A percentile compares a stretch with the other conserved stretches of the same genome.
Evolutionary conservation across 1,139 yeast genomes (phyloP).

Genomic region (Arxiozyma heterogenica): DNA sequence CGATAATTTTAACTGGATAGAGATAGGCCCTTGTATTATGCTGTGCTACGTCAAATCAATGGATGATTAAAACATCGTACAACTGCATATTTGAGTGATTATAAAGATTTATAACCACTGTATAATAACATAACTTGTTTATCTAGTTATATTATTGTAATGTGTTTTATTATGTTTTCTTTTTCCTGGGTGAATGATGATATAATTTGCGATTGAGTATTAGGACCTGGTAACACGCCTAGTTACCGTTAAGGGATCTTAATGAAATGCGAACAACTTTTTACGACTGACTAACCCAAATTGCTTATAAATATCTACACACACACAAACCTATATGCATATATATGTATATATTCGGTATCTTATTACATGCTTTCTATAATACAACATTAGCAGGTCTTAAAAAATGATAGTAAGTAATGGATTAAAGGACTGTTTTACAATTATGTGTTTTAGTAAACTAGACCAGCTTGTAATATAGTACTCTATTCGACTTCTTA

Average conservation of each 20-base stretch:
- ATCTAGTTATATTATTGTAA: background rate
- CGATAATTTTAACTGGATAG: too few relatives aligned
- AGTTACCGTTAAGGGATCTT: constrained; percentile 34
- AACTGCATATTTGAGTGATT: background rate
- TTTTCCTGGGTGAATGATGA: constrained; percentile 34
- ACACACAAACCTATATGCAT: too few relatives aligned
- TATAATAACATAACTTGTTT: background rate
- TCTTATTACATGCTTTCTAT: background rate
- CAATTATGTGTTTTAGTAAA: too few relatives aligned
- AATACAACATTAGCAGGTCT: background rate
- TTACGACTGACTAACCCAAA: constrained; percentile 17
- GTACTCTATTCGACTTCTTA: too few relatives aligned
- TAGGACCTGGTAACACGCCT: constrained; percentile 38
- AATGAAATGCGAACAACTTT: constrained; percentile 35
- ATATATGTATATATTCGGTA: background rate
- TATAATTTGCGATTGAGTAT: constrained; percentile 60
- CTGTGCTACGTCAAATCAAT: too few relatives aligned
- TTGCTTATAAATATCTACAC: background rate
- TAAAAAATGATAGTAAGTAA: too few relatives aligned
- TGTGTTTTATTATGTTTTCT: background rate
- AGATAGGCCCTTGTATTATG: too few relatives aligned
- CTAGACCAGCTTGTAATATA: too few relatives aligned
- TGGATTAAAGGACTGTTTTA: background rate
- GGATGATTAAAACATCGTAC: background rate
- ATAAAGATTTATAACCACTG: background rate